Conservation (phyloP, 495 filamentous ascomycete genomes). For the Staphylotrichum tortipilum region DNA sequence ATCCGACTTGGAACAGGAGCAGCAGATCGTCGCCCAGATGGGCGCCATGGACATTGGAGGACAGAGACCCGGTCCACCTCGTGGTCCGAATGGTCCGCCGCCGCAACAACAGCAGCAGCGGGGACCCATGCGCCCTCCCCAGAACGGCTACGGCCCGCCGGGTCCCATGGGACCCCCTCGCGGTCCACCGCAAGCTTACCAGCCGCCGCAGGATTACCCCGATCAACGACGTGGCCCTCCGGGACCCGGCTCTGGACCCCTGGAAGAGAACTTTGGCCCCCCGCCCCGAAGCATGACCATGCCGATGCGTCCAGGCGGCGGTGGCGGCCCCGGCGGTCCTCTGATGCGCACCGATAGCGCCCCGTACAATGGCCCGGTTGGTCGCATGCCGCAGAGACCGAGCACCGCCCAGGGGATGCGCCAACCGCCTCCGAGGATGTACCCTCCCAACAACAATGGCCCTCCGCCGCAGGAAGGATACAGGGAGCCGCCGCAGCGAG, state of each 20-base stretch:
- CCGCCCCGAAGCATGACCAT: conserved; percentile 47
- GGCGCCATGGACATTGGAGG: conserved; percentile 49
- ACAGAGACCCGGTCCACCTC: conserved; percentile 26
- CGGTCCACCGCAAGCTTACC: conserved; percentile 29
- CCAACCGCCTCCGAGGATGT: conserved; percentile 36
- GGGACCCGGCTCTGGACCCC: conserved; percentile 24
- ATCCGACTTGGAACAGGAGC: conserved; percentile 37
- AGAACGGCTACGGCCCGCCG: conserved; percentile 27
- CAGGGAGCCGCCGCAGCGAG: conserved; percentile 15
- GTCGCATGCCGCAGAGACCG: conserved; percentile 33
- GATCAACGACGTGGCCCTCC: conserved; percentile 34
- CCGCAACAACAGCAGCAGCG: too few species aligned
- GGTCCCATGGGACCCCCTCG: conserved; percentile 30
- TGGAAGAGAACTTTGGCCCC: conserved; percentile 30
- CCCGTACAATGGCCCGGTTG: conserved; percentile 37
- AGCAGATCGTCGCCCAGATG: conserved; percentile 47
- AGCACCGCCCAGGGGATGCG: conserved; percentile 44
- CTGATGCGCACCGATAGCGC: conserved; percentile 29
- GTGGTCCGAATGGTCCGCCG: conserved; percentile 18
- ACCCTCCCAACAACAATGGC: conserved; percentile 32
- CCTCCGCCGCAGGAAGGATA: conserved; percentile 28
- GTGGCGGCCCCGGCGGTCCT: conserved; percentile 26
- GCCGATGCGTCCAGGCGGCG: conserved; percentile 35
- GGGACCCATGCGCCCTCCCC: conserved; percentile 24
- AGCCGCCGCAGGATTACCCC: conserved; percentile 31